phyloP scores from a whole-genome alignment of 495 filamentous ascomycete species.

The Penicillium verhagenii region DNA sequence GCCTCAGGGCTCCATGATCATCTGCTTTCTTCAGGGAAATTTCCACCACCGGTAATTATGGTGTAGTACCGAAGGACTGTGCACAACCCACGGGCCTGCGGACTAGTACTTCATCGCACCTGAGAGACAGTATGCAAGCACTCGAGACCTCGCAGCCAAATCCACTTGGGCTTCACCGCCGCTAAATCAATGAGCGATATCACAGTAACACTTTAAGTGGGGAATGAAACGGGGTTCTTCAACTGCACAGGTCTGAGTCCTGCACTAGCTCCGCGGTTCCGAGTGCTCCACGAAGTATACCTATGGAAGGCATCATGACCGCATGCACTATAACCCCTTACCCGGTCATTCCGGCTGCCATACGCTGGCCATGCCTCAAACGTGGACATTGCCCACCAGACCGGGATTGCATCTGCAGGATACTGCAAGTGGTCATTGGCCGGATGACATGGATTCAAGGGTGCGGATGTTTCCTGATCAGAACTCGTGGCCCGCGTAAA shows the following conservation, averaged over 20 bases:
- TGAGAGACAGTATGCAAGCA: neutral
- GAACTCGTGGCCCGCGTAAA: too few relatives aligned
- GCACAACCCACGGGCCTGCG: neutral
- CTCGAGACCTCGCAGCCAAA: neutral
- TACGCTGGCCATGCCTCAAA: slow-evolving; percentile 1
- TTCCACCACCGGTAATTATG: neutral
- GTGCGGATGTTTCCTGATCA: too few relatives aligned
- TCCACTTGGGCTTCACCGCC: neutral
- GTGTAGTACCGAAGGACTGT: neutral
- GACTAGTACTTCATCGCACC: neutral
- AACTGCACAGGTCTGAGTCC: neutral
- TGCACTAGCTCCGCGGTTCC: neutral
- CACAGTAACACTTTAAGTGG: neutral
- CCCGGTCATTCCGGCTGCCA: neutral
- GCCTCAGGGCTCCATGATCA: neutral
- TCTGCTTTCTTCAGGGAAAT: neutral
- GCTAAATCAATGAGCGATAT: neutral
- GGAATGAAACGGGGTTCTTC: neutral
- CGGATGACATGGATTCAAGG: neutral
- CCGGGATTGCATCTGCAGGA: neutral
- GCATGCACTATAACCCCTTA: neutral
- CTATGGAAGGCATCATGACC: neutral
- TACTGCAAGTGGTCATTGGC: slow-evolving; percentile 1
- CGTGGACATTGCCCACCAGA: neutral
- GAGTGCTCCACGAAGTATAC: neutral